Conservation (phyloP, 75 land plant genomes). For the Pinus taeda region DNA sequence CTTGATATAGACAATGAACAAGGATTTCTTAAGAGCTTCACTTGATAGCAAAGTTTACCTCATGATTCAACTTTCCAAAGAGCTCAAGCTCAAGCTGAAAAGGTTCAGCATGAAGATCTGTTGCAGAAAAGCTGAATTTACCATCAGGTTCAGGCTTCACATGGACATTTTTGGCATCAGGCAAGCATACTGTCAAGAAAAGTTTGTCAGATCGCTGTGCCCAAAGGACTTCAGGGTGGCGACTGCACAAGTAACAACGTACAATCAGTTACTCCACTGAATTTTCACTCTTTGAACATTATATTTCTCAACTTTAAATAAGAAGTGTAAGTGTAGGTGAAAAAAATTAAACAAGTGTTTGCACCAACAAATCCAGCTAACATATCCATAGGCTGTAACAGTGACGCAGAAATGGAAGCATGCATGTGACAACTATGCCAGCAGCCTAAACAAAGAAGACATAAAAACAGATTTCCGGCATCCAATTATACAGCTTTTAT, state of each 20-base stretch:
- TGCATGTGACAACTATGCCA: too few species aligned
- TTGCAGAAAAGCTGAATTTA: slow-evolving; percentile 59
- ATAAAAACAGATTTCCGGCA: too few species aligned
- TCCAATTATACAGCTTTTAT: too few species aligned
- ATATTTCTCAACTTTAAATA: too few species aligned
- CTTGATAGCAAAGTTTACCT: slow-evolving; percentile 29
- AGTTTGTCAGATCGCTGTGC: slow-evolving; percentile 78
- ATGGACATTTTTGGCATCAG: slow-evolving; percentile 66
- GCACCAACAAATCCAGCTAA: too few species aligned
- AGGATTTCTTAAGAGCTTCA: not conserved
- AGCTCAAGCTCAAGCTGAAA: slow-evolving; percentile 51
- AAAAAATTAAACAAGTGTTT: too few species aligned
- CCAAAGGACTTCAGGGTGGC: slow-evolving; percentile 80
- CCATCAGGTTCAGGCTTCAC: slow-evolving; percentile 77
- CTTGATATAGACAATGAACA: not conserved
- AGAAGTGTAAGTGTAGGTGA: too few species aligned
- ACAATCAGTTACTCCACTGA: too few species aligned
- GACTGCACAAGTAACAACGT: slow-evolving; percentile 25
- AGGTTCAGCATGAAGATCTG: slow-evolving; percentile 30
- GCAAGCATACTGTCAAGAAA: slow-evolving; percentile 62
- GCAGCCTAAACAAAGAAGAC: too few species aligned
- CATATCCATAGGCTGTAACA: too few species aligned
- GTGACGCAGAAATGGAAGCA: too few species aligned
- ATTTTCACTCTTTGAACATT: too few species aligned
- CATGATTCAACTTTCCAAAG: slow-evolving; percentile 49